Evolutionary conservation across 192 early-diverging fungal species (phyloP).

Genomic region (Coemansia sp.): DNA sequence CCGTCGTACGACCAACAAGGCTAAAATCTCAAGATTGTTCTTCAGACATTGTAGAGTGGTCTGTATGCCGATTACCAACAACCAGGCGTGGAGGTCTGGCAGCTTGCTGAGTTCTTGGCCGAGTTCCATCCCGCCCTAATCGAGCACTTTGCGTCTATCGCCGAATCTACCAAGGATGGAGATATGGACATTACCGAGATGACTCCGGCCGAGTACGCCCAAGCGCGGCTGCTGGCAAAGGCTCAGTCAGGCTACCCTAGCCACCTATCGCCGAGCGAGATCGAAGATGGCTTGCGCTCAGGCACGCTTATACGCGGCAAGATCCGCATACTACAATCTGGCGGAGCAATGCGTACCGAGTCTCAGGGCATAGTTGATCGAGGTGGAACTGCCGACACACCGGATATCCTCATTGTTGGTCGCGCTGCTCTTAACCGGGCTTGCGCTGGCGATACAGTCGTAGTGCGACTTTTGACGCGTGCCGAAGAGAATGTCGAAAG

Average conservation of each 20-base stretch:
- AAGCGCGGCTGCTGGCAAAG: conserved; percentile 32
- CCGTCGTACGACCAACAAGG: not conserved
- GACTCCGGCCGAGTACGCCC: conserved; percentile 41
- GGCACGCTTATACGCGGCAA: conserved; percentile 50
- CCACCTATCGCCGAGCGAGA: conserved; percentile 23
- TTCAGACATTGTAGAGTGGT: not conserved
- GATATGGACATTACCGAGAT: conserved; percentile 51
- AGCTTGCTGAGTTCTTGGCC: conserved; percentile 47
- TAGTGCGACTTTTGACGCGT: conserved; percentile 61
- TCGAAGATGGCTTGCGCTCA: conserved; percentile 44
- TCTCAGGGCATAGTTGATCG: conserved; percentile 30
- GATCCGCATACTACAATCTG: conserved; percentile 25
- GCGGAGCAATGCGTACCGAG: conserved; percentile 17
- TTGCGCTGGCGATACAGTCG: conserved; percentile 68
- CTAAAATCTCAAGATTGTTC: not conserved
- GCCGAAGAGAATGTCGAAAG: not conserved
- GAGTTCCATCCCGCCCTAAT: conserved; percentile 53
- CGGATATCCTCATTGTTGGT: conserved; percentile 67
- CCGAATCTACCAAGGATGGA: conserved; percentile 62
- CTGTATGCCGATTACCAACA: not conserved
- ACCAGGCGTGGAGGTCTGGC: conserved; percentile 27
- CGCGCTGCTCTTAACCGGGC: conserved; percentile 57
- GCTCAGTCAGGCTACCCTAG: conserved; percentile 21
- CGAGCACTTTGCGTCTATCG: conserved; percentile 55
- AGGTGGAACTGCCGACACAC: conserved; percentile 39